Percentiles rank a stretch among this genome's conserved stretches.
Evolutionary conservation across 495 filamentous ascomycete species (phyloP).

Genomic region (Cercophora sp.): DNA sequence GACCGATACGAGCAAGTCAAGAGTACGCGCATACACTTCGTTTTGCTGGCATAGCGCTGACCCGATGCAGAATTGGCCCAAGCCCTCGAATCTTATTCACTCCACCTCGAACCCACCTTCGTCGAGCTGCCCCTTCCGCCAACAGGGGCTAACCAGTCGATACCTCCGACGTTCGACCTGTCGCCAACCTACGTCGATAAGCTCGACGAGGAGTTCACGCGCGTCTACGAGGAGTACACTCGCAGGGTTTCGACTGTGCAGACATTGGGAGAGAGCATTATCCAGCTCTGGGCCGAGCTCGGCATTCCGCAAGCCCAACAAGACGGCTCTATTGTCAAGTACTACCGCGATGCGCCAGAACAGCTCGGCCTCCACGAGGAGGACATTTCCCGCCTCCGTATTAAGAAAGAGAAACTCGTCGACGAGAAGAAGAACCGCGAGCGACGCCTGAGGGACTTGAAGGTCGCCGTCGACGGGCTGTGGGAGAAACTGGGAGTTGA

Average conservation of each 20-base stretch:
- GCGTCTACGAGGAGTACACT: conserved; percentile 92
- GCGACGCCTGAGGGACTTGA: conserved; percentile 72
- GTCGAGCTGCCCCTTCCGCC: conserved; percentile 79
- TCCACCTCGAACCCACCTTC: conserved; percentile 84
- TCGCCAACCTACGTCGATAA: conserved; percentile 82
- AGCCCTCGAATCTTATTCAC: conserved; percentile 90
- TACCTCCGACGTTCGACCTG: conserved; percentile 79
- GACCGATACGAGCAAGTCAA: conserved; percentile 93
- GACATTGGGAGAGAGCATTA: conserved; percentile 72
- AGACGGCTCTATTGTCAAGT: conserved; percentile 80
- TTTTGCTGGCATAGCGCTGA: background rate
- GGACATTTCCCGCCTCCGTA: conserved; percentile 68
- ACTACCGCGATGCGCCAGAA: conserved; percentile 83
- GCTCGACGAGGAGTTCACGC: conserved; percentile 84
- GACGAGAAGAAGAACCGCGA: conserved; percentile 93
- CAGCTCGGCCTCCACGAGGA: conserved; percentile 87
- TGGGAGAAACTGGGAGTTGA: conserved; percentile 89
- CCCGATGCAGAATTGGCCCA: conserved; percentile 72
- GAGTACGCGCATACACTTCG: conserved; percentile 53
- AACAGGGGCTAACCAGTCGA: conserved; percentile 65
- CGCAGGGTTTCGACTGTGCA: conserved; percentile 73
- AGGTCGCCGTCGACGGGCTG: conserved; percentile 66
- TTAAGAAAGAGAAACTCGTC: conserved; percentile 75
- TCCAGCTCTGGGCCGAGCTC: conserved; percentile 92
- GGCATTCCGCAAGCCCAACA: conserved; percentile 89